phyloP scores from a whole-genome alignment of 371 early-diverging fungal species.

The Actinomortierella ambigua region DNA sequence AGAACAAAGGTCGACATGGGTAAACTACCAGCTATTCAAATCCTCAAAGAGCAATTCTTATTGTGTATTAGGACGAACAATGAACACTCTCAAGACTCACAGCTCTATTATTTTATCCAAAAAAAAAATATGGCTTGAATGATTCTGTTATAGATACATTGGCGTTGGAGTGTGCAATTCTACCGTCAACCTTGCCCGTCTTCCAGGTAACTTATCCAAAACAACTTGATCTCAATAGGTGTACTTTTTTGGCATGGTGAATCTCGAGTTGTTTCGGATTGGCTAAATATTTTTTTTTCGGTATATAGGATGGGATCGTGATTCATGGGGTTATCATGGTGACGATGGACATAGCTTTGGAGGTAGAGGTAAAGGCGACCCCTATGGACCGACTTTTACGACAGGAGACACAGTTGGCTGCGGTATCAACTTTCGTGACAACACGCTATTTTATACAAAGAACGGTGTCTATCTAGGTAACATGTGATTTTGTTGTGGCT shows the following conservation, averaged over 20 bases:
- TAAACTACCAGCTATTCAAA: too few species aligned
- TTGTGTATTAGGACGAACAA: too few species aligned
- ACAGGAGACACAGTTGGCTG: constrained; percentile 95
- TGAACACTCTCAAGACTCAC: too few species aligned
- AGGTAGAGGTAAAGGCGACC: constrained; percentile 79
- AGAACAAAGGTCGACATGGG: constrained; percentile 91
- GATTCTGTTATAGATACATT: constrained; percentile 66
- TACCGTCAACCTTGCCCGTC: constrained; percentile 60
- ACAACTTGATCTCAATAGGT: background rate
- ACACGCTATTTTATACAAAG: constrained; percentile 87
- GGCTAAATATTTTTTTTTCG: background rate
- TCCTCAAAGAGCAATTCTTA: too few species aligned
- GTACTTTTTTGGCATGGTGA: too few species aligned
- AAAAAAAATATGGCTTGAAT: background rate
- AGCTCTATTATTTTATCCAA: background rate
- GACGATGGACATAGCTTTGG: constrained; percentile 87
- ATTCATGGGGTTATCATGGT: constrained; percentile 90
- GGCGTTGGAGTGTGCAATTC: constrained; percentile 83
- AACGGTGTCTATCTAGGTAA: constrained; percentile 86
- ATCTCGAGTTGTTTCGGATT: too few species aligned
- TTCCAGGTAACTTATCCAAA: constrained; percentile 71
- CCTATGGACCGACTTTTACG: constrained; percentile 90
- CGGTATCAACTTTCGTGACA: constrained; percentile 81
- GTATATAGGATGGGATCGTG: constrained; percentile 73
- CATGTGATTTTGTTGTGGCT: constrained; percentile 20